Evolutionary conservation across 2,329 filamentous ascomycete genomes (phyloP).

Genomic region (Dactylellina sp.): DNA sequence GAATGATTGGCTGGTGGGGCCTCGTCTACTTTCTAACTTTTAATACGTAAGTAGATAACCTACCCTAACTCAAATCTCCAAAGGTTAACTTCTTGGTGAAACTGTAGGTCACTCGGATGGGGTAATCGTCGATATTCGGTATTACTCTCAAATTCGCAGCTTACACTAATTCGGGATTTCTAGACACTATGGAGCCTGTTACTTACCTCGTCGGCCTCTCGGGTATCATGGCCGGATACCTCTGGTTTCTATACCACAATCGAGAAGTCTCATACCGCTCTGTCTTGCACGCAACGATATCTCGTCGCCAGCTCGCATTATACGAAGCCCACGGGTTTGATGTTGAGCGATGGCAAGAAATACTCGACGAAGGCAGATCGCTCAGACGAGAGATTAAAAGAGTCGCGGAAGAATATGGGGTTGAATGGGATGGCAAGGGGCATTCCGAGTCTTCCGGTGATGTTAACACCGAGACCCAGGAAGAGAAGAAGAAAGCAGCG

Average conservation of each 20-base stretch:
- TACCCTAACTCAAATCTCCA: neutral
- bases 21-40: conserved; percentile 79
- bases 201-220: conserved; percentile 89
- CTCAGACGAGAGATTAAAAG: conserved; percentile 81
- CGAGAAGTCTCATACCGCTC: conserved; percentile 87
- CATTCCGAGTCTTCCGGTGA: conserved; percentile 69
- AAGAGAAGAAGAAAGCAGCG: conserved; percentile 69
- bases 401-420: conserved; percentile 87
- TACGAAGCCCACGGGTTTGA: conserved; percentile 83
- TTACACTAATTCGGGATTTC: neutral
- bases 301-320: conserved; percentile 78
- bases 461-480: conserved; percentile 67
- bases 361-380: conserved; percentile 83
- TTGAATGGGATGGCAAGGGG: conserved; percentile 83
- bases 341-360: conserved; percentile 77
- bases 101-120: conserved; percentile 65
- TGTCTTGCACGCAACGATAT: conserved; percentile 88
- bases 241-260: conserved; percentile 95
- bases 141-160: neutral
- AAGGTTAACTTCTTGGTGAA: neutral
- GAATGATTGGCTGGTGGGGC: conserved; percentile 82
- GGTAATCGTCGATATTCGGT: conserved; percentile 64
- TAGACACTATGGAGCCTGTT: conserved; percentile 91
- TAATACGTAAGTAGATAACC: conserved; percentile 61
- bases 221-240: conserved; percentile 87